phyloP scores from a whole-genome alignment of 352 stramenopile species.

The Phytophthora tentaculata region DNA sequence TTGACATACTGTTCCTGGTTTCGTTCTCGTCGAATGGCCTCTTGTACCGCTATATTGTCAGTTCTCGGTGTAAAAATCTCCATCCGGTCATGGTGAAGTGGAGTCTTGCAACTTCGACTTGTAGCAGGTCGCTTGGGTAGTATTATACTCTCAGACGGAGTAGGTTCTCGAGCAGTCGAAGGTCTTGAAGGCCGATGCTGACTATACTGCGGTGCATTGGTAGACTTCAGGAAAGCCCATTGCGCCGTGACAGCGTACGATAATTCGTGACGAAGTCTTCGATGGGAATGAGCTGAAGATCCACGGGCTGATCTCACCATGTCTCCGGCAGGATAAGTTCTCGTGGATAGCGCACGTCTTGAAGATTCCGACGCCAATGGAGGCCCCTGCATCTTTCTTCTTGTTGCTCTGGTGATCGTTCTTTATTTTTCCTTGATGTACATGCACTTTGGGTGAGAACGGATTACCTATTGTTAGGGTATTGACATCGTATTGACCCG shows the following conservation, averaged over 20 bases:
- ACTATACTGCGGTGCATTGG: slow-evolving; percentile 4
- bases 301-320: slow-evolving; percentile 8
- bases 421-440: slow-evolving; percentile 5
- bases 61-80: slow-evolving; percentile 25
- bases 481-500: slow-evolving; percentile 14
- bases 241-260: slow-evolving; percentile 25
- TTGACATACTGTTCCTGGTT: slow-evolving; percentile 54
- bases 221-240: slow-evolving; percentile 33
- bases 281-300: slow-evolving; percentile 19
- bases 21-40: slow-evolving; percentile 47
- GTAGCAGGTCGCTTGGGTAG: slow-evolving; percentile 33
- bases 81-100: slow-evolving; percentile 19
- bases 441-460: background rate
- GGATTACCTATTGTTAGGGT: slow-evolving; percentile 31
- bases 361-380: slow-evolving; percentile 27
- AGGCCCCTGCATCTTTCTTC: slow-evolving; percentile 14
- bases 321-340: background rate
- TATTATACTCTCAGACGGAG: slow-evolving; percentile 8
- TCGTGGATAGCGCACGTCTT: slow-evolving; percentile 12
- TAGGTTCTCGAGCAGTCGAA: slow-evolving; percentile 20
- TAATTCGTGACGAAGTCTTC: slow-evolving; percentile 25
- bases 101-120: slow-evolving; percentile 20
- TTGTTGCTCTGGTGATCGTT: background rate
- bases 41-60: slow-evolving; percentile 39
- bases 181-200: slow-evolving; percentile 23